These are phyloP conservation scores for Aspergillus saccharolyticus DNA, from an alignment of 495 filamentous ascomycete species.

Conservation along the genomic window DNA sequence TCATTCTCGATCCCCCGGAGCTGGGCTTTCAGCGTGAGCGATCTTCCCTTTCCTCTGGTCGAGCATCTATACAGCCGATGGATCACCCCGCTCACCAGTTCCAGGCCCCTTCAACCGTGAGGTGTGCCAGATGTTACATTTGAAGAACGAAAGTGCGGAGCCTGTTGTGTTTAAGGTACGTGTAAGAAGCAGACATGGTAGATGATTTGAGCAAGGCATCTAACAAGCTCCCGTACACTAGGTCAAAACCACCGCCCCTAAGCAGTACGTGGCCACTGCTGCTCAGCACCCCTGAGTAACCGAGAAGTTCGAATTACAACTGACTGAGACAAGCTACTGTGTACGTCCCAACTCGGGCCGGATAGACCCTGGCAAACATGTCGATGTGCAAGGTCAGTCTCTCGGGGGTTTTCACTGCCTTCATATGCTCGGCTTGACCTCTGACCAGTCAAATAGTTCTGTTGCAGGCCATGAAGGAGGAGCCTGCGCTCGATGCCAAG, in stretches of 20 bases:
- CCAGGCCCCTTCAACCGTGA: slow-evolving; percentile 89
- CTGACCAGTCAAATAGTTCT: slow-evolving; percentile 56
- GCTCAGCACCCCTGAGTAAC: not conserved
- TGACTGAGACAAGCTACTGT: slow-evolving; percentile 70
- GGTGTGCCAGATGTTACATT: slow-evolving; percentile 75
- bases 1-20: slow-evolving; percentile 87
- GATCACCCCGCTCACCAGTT: slow-evolving; percentile 4
- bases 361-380: slow-evolving; percentile 79
- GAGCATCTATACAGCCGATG: not conserved
- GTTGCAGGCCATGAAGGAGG: slow-evolving; percentile 95
- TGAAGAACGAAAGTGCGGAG: slow-evolving; percentile 71
- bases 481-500: slow-evolving; percentile 76
- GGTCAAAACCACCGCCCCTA: slow-evolving; percentile 99
- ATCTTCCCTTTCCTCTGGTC: slow-evolving; percentile 10
- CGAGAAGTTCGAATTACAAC: slow-evolving; percentile 14
- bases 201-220: not conserved
- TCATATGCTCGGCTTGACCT: not conserved
- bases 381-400: slow-evolving; percentile 84
- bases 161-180: slow-evolving; percentile 94
- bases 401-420: not conserved
- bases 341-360: slow-evolving; percentile 95
- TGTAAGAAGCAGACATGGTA: not conserved
- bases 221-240: slow-evolving; percentile 31
- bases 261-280: slow-evolving; percentile 66
- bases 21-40: slow-evolving; percentile 85